Base-by-base conservation (phyloP, 192 early-diverging fungal genomes). In the Geosiphon pyriformis region DNA sequence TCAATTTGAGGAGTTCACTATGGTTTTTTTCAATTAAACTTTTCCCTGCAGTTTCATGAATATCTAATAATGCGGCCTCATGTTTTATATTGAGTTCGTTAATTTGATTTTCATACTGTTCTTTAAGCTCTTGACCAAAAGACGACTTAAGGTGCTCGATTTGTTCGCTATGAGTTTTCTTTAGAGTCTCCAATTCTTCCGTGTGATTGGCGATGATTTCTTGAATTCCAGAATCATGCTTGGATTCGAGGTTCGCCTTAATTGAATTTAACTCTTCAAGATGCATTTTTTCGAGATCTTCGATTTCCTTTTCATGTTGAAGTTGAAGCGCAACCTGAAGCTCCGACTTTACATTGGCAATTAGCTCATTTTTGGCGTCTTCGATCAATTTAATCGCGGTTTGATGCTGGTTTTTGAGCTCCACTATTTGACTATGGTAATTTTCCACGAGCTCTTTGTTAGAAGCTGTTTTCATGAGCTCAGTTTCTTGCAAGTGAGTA, bases 91-190 rank as follows among this genome's bases (percentile, higher is more conserved):
- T 53, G 22, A 53, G 51, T 53, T 53, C 51, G 0, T 17, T 32
- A 20, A 48, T 46, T 61, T 61, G 60, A 42, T n/a, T 17, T 42
- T 61, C 60, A 30, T 47, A 61, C 18, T 61, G 37, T 46, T 61
- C 4, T 42, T 47, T 22, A 53, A 65, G 22, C 18, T 22, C 60
- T 48, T 62, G 23, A 50, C 31, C 47, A 1, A 37, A 20, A 18
- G 60, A 62, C 48, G 60, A 47, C 27, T 32, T 62, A 7, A 62
- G 11, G 23, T 15, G 10, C 4, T 54, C 52, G 37, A 55, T 55
- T 55, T 66, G 47, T n/a, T 46, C 22, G 17, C 20, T 15, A 66
- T 66, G 64, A 25, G 11, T 29, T 12, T 20, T 29, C 2, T 55
- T 12, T 22, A 55, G 53, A 12, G 1, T 23, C 23, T 55, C 53